Percentiles rank a stretch among this genome's conserved stretches.
Evolutionary conservation across 179 eudicot species (phyloP).

Genomic region (Beta lomatogona): DNA sequence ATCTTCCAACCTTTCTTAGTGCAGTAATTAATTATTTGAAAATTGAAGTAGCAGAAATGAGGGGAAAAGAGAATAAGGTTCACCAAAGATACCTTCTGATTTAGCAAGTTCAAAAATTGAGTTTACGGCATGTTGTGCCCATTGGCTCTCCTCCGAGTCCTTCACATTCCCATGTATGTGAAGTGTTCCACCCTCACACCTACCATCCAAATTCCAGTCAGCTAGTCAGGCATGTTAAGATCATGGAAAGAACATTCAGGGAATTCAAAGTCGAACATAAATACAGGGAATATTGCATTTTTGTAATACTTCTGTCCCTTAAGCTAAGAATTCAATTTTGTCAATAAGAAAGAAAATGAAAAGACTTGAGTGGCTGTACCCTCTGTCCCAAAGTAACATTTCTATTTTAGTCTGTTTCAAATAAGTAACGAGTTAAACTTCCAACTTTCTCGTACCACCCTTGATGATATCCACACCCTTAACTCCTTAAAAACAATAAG

Average conservation of each 20-base stretch:
- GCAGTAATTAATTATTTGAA: not conserved
- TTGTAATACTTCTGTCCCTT: too few species aligned
- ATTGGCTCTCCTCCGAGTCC: slow-evolving; percentile 81
- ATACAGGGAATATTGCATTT: not conserved
- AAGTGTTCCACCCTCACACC: slow-evolving; percentile 79
- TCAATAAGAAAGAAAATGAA: too few species aligned
- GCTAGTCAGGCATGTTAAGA: slow-evolving; percentile 8
- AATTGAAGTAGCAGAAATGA: not conserved
- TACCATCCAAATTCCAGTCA: slow-evolving; percentile 30
- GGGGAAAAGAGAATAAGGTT: not conserved
- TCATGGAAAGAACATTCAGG: not conserved
- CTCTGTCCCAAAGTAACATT: not conserved
- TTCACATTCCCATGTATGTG: slow-evolving; percentile 87
- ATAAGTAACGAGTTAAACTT: not conserved
- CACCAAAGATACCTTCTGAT: slow-evolving; percentile 67
- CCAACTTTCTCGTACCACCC: not conserved
- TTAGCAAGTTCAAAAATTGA: slow-evolving; percentile 65
- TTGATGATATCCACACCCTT: not conserved
- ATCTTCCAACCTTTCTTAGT: not conserved
- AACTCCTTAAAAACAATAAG: not conserved
- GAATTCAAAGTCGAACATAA: not conserved
- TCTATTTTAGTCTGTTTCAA: not conserved
- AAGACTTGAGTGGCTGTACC: not conserved
- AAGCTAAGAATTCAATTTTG: too few species aligned
- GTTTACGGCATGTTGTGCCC: slow-evolving; percentile 62